phyloP scores from a whole-genome alignment of 306 rosid genomes.

The Rosa chinensis region DNA sequence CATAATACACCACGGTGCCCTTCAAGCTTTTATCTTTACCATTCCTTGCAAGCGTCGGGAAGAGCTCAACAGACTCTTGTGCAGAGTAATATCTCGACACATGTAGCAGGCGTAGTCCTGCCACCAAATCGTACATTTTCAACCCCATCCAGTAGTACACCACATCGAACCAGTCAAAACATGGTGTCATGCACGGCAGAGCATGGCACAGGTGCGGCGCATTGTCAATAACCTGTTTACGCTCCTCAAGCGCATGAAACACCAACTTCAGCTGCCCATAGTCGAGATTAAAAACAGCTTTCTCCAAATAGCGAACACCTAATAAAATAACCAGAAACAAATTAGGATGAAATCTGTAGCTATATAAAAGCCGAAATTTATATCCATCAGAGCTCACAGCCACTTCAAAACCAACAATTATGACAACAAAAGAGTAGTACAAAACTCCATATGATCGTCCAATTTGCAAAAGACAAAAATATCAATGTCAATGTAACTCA shows the following conservation, averaged over 20 bases:
- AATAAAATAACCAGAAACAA: constrained; percentile 17
- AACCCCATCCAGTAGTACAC: constrained; percentile 91
- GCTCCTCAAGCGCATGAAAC: constrained; percentile 96
- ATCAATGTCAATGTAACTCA: not conserved
- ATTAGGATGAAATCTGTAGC: not conserved
- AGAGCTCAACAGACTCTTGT: constrained; percentile 80
- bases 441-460: no score
- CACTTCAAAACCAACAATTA: not conserved
- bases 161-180: constrained; percentile 91
- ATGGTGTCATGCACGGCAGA: constrained; percentile 98
- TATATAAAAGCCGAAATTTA: not conserved
- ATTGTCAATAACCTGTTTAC: constrained; percentile 87
- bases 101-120: constrained; percentile 79
- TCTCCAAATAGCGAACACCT: constrained; percentile 99
- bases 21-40: constrained; percentile 63
- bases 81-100: constrained; percentile 92
- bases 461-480: not conserved
- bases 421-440: not conserved
- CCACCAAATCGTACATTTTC: constrained; percentile 96
- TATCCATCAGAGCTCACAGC: not conserved
- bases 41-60: constrained; percentile 84
- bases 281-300: constrained; percentile 91
- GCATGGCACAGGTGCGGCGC: constrained; percentile 98
- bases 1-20: constrained; percentile 97
- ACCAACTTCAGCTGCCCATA: constrained; percentile 94